Evolutionary conservation across 352 stramenopile species (phyloP).

Genomic region (Phytophthora fragariaefolia): DNA sequence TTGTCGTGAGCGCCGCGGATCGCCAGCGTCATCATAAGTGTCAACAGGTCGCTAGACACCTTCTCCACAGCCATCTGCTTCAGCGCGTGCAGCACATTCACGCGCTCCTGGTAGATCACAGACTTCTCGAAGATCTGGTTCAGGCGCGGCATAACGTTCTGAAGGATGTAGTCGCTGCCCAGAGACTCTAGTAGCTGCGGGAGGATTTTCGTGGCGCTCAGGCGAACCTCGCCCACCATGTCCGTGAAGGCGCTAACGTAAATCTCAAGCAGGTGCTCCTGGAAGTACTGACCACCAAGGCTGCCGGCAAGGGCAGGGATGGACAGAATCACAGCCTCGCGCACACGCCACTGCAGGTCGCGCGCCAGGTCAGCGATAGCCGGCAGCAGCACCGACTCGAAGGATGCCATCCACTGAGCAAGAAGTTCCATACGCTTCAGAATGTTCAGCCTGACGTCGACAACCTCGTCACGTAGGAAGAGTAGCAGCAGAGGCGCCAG

Average conservation of each 20-base stretch:
- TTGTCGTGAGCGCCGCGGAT: constrained; percentile 83
- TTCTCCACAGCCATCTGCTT: constrained; percentile 81
- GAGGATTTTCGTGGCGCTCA: constrained; percentile 92
- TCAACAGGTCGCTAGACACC: constrained; percentile 71
- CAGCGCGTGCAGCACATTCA: constrained; percentile 83
- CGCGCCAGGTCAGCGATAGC: constrained; percentile 93
- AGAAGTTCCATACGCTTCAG: constrained; percentile 93
- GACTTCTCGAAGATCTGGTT: constrained; percentile 87
- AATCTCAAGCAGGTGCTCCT: constrained; percentile 88
- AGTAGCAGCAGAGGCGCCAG: constrained; percentile 80
- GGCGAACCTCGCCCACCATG: constrained; percentile 94
- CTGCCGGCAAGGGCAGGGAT: constrained; percentile 92
- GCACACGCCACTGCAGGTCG: constrained; percentile 94
- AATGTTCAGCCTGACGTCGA: constrained; percentile 95
- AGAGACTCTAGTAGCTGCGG: constrained; percentile 76
- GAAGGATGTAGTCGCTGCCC: constrained; percentile 83
- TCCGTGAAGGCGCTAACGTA: constrained; percentile 93
- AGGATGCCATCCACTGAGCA: constrained; percentile 92
- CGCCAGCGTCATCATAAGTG: constrained; percentile 66
- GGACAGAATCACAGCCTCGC: constrained; percentile 91
- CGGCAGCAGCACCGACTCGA: constrained; percentile 72
- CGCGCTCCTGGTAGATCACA: constrained; percentile 87
- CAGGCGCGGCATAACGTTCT: constrained; percentile 83
- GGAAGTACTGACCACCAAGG: constrained; percentile 82
- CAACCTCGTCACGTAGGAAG: constrained; percentile 89